Base-by-base conservation (phyloP, 441 rosid species). In the Euphorbia celastroides region DNA sequence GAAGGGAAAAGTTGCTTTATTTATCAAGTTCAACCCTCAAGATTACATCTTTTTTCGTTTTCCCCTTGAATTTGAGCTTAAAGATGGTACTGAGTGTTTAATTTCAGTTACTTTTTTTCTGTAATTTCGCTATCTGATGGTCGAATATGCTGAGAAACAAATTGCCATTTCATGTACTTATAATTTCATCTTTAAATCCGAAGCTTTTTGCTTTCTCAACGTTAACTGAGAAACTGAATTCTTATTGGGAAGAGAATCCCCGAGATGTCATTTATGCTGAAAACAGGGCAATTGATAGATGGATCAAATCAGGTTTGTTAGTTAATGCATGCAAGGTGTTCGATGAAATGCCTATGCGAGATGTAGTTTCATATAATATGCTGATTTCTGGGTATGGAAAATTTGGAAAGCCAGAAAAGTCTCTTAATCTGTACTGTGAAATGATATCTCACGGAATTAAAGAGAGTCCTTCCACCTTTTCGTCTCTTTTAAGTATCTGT, bases 391-490 rank as follows among this genome's bases (percentile, higher is more conserved):
- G 90, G 19, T 57, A 78, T 58, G 72, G 79, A 19, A 74, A 81
- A 68, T 66, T 68, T 26, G 85, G 87, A n/a, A 60, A 62, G 63
- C 69, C 77, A 9, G 20, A 62, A 62, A 75, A 27, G 74, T 89
- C 84, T 57, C 59, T 92, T 10, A 42, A 44, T 41, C 71, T 82
- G 54, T 89, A 87, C 69, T 58, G 57, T 36, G 81, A 84, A 78
- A 78, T 89, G 92, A 77, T 83, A 41, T 77, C 81, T 1, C 64
- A 28, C 64, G 86, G 83, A 57, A 74, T 89, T 19, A 74, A 71
- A 74, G 96, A 89, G 78, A 89, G 72, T 66, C 79, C 79, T 20
- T 79, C 83, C 0, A 89, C 92, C 11, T 83, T 82, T 75, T 81
- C 90, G 67, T 81, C 93, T n/a, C 83, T 86, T 69, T 56, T 82